Evolutionary conservation across 495 filamentous ascomycete species (phyloP), one percentile per base, ranked within the genome.

Genomic region (Penicillium riverlandense): DNA sequence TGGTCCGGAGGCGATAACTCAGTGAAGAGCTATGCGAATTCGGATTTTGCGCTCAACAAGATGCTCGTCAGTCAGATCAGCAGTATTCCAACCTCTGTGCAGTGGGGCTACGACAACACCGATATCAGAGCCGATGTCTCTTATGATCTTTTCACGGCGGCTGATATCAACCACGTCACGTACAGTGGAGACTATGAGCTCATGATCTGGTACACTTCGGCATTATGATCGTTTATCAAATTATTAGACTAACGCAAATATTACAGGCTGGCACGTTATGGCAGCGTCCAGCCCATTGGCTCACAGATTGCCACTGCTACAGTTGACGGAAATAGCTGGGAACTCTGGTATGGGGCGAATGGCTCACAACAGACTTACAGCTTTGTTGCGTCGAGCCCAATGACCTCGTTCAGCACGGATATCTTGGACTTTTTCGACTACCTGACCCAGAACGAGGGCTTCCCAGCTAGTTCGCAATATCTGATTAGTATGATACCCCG

Each of bases 1-100:
- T 76, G 72, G 72, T 44, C 48, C 15, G 70, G 70, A 7, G 61
- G 50, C 10, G 48, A 58, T 8, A 56, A 54, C 58, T 52, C 57
- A 27, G 70, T 76, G 35, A 76, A 76, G 59, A 69, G 62, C 57
- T 76, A 70, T 43, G 41, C 61, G 32, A 67, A 74, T 51, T 59
- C 58, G 11, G 58, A 55, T 7, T 31, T 50, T 2, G 35, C 50
- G 4, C 34, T 65, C 10, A 57, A 52, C 32, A 68, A 67, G 45
- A 56, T 50, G 39, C 52, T 52, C 28, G 56, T 69, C 42, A 62
- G 52, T 44, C 29, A 52, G 11, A 52, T 73, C 35, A 38, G 16
- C 30, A 71, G 54, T 44, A 67, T 75, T 52, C 57, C 51, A 1
- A 69, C 69, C 1, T 40, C 54, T 2, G 64, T 59, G 6, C 39